Evolutionary conservation across 139 green algal genomes (phyloP), one percentile per base, ranked within the genome.

Genomic region (Prasinococcaceae sp.): DNA sequence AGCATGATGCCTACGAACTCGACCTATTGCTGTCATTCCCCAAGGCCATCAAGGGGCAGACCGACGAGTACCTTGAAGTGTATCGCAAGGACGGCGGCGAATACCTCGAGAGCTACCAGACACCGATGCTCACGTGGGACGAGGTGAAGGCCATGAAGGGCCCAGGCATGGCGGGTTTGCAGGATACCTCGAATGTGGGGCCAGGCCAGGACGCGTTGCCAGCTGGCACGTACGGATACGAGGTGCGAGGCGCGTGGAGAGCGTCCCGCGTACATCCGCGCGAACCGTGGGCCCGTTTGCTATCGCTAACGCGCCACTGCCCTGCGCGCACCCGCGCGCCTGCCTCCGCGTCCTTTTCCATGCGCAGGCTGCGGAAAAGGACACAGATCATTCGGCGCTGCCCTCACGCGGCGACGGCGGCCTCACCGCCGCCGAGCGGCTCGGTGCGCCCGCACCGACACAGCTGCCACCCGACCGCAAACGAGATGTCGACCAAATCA

Each of bases 21-120:
- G 75, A 88, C 51, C 53, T 88, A 2, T 29, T 86, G n/a, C 65
- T 85, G 28, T 68, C 78, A 52, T 76, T 85, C 54, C 73, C 76
- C 14, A 6, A 44, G 22, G 48, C 36, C 1, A 32, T 42, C 29
- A 53, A 68, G 55, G 72, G 60, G 32, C 29, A 66, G 29, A 30
- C 22, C 17, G 55, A 64, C 4, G 45, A 55, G 33, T 64, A 50
- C 46, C 20, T 64, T 2, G 32, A 55, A 14, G 45, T 64, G 14
- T 50, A 56, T 30, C 35, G 38, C 3, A 16, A 16, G 16, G 19
- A 58, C 9, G 44, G 61, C 19, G 55, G 46, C 16, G 29, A 68
- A 50, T 66, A 79, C 29, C 32, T 72, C 19, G 50, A 42, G 3
- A 63, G 77, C 42, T 59, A 72, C 8, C 24, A 73, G 19, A 35